Conservation (phyloP, 2,329 filamentous ascomycete species). For the Diplocarpon mali region DNA sequence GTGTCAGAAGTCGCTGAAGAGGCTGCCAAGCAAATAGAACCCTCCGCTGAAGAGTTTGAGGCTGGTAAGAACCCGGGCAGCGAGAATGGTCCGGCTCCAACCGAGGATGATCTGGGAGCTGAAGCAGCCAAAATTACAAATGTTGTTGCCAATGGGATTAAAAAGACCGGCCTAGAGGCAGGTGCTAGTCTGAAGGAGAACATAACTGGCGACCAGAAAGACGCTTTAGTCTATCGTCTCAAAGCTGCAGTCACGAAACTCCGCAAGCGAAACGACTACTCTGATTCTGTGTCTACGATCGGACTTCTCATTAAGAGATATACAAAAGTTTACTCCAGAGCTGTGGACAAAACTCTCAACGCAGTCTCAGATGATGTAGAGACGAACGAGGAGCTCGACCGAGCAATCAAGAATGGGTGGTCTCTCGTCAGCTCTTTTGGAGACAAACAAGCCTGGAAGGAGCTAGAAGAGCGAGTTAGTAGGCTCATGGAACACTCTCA, state of each 20-base stretch:
- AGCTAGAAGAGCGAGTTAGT: conserved; percentile 56
- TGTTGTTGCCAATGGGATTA: conserved; percentile 30
- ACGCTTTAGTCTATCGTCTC: conserved; percentile 62
- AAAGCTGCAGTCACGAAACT: conserved; percentile 67
- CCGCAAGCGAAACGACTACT: conserved; percentile 68
- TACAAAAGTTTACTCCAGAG: conserved; percentile 64
- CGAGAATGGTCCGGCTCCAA: conserved; percentile 39
- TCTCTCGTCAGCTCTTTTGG: conserved; percentile 70
- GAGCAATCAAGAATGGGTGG: conserved; percentile 73
- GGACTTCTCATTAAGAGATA: conserved; percentile 68
- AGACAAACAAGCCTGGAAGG: conserved; percentile 61
- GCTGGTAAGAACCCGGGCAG: conserved; percentile 39
- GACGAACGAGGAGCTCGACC: conserved; percentile 63
- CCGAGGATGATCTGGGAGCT: conserved; percentile 52
- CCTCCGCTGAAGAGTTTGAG: conserved; percentile 49
- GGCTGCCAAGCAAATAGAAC: conserved; percentile 62
- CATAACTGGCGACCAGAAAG: conserved; percentile 57
- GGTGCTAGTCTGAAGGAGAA: conserved; percentile 64
- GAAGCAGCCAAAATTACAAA: conserved; percentile 42
- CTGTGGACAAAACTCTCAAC: conserved; percentile 54
- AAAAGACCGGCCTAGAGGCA: conserved; percentile 46
- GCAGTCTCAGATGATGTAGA: conserved; percentile 60
- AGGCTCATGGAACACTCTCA: conserved; percentile 62
- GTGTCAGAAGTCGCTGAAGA: conserved; percentile 65
- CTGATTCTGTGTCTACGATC: conserved; percentile 72